These are phyloP conservation scores for Ammopiptanthus mongolicus DNA, from an alignment of 306 rosid genomes.

Conservation along the genomic window DNA sequence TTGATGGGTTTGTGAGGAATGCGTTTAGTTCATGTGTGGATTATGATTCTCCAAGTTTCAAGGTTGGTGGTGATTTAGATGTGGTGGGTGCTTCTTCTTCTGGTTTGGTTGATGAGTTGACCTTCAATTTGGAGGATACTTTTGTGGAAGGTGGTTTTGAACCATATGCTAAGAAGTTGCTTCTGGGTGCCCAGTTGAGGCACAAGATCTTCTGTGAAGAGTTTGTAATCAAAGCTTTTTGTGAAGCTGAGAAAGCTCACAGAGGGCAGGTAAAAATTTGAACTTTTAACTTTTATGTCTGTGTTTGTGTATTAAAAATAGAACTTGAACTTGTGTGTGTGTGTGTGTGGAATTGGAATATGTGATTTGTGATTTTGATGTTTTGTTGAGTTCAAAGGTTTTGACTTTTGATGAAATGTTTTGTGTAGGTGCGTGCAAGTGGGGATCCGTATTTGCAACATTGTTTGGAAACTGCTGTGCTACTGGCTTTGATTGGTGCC, in stretches of 20 bases:
- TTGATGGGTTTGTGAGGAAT: constrained; percentile 76
- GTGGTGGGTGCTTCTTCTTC: constrained; percentile 35
- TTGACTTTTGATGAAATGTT: constrained; percentile 14
- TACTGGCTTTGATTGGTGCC: constrained; percentile 88
- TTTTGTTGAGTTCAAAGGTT: constrained; percentile 12
- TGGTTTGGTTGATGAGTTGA: constrained; percentile 62
- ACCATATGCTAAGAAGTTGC: constrained; percentile 74
- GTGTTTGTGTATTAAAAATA: neutral
- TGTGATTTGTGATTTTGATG: constrained; percentile 4
- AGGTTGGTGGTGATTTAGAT: constrained; percentile 34
- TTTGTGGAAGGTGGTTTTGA: constrained; percentile 48
- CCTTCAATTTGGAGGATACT: constrained; percentile 71
- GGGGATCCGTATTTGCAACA: constrained; percentile 95
- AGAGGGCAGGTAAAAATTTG: constrained; percentile 70
- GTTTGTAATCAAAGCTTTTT: constrained; percentile 82
- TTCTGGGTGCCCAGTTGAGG: constrained; percentile 68
- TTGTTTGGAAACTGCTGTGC: constrained; percentile 90
- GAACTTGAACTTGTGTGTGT: neutral
- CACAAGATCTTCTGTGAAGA: constrained; percentile 82
- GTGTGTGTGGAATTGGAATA: neutral
- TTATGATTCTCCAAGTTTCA: constrained; percentile 48
- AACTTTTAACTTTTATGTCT: neutral
- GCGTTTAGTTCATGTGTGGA: constrained; percentile 79
- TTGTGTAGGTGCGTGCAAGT: constrained; percentile 72
- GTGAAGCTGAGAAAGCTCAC: constrained; percentile 92